Percentiles rank a stretch among this genome's conserved stretches.
Conservation (phyloP, 345 rosid species). For the Bruguiera sexangula region DNA sequence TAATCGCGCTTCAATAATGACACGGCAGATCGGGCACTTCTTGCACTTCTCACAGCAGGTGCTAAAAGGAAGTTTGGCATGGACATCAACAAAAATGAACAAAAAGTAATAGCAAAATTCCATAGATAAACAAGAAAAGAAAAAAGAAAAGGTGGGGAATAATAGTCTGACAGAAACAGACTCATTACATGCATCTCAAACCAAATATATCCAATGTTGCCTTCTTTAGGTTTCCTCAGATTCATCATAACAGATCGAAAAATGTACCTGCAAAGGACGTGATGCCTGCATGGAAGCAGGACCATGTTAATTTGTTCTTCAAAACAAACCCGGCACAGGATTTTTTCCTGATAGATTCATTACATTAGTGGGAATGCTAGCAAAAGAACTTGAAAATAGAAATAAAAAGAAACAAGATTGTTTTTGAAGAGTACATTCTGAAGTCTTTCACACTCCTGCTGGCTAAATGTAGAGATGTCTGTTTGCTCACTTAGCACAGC, state of each 20-base stretch:
- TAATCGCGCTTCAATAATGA: slow-evolving; percentile 62
- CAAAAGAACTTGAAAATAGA: background rate
- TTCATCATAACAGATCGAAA: background rate
- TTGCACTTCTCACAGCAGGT: slow-evolving; percentile 89
- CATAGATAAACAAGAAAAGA: background rate
- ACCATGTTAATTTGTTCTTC: slow-evolving; percentile 75
- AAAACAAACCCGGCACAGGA: slow-evolving; percentile 81
- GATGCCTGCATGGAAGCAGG: slow-evolving; percentile 86
- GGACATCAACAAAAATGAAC: background rate
- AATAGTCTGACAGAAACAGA: background rate
- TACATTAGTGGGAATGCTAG: slow-evolving; percentile 1
- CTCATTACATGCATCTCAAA: too few species aligned
- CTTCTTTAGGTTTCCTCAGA: too few species aligned
- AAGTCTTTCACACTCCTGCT: slow-evolving; percentile 79
- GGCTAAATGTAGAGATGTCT: slow-evolving; percentile 61
- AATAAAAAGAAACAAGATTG: background rate
- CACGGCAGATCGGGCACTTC: slow-evolving; percentile 82
- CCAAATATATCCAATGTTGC: too few species aligned
- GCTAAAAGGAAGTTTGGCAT: slow-evolving; percentile 30
- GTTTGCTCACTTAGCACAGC: slow-evolving; percentile 69
- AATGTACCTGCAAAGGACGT: slow-evolving; percentile 70
- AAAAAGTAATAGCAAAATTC: background rate
- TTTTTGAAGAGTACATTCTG: slow-evolving; percentile 52
- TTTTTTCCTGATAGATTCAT: slow-evolving; percentile 63
- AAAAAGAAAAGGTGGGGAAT: background rate